Conservation (phyloP, 208 protist species). For the Strigomonas culicis region DNA sequence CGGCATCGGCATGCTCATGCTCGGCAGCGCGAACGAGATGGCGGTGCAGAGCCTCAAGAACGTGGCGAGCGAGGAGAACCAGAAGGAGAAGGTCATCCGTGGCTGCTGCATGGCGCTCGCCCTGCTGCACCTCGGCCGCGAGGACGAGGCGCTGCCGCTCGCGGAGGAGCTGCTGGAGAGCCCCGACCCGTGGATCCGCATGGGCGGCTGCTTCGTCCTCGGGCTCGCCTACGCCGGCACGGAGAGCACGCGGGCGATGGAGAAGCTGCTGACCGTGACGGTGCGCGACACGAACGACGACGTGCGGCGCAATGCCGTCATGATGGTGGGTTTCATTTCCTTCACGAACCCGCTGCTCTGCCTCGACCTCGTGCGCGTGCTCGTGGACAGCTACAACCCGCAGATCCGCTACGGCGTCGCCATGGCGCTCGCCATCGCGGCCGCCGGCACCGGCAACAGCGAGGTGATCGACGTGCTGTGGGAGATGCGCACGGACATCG, state of each 20-base stretch:
- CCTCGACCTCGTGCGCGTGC: constrained; percentile 71
- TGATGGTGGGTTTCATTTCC: constrained; percentile 98
- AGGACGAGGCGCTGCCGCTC: constrained; percentile 92
- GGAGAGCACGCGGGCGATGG: constrained; percentile 92
- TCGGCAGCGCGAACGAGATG: constrained; percentile 91
- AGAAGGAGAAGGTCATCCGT: constrained; percentile 99
- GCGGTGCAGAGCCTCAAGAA: constrained; percentile 92
- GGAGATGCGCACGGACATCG: constrained; percentile 92
- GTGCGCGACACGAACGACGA: constrained; percentile 98
- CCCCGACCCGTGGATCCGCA: constrained; percentile 96
- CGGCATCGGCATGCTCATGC: constrained; percentile 98
- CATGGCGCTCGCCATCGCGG: constrained; percentile 97
- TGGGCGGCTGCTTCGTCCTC: constrained; percentile 97
- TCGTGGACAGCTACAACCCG: constrained; percentile 98
- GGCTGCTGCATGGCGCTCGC: constrained; percentile 96
- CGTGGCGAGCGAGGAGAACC: constrained; percentile 94
- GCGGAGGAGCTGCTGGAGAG: constrained; percentile 93
- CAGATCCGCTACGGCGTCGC: constrained; percentile 98
- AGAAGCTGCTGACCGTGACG: constrained; percentile 95
- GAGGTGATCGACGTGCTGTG: constrained; percentile 95
- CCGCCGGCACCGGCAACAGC: constrained; percentile 93
- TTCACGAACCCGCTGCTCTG: constrained; percentile 93
- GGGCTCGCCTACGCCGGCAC: constrained; percentile 98
- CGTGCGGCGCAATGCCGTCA: constrained; percentile 97
- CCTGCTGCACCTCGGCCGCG: constrained; percentile 95